Evolutionary conservation across 1,284 basidiomycete genomes (phyloP).

Genomic region (Earliella scabrosa): DNA sequence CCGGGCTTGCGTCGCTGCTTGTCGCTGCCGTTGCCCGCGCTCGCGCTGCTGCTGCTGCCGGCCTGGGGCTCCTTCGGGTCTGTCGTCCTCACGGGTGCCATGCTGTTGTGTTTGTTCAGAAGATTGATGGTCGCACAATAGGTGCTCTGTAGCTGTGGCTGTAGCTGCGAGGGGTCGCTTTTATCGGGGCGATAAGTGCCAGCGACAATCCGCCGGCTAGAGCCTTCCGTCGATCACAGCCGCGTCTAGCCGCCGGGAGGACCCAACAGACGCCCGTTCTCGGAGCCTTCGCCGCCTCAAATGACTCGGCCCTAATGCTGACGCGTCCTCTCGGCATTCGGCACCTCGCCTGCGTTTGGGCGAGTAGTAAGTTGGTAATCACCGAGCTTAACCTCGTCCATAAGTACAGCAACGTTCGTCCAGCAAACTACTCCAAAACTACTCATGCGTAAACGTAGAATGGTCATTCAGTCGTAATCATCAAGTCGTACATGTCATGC

Average conservation of each 20-base stretch:
- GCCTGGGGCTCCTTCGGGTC: conserved; percentile 18
- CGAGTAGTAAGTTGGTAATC: too few relatives aligned
- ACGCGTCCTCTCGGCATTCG: conserved; percentile 4
- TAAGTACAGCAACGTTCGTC: too few relatives aligned
- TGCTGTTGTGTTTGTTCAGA: neutral
- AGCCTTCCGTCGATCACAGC: neutral
- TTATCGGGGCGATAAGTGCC: neutral
- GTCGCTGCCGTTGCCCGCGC: conserved; percentile 15
- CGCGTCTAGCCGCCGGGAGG: too few relatives aligned
- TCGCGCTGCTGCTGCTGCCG: neutral
- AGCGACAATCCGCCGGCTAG: neutral
- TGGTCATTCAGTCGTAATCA: too few relatives aligned
- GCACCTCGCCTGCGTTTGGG: too few relatives aligned
- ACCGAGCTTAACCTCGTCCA: too few relatives aligned
- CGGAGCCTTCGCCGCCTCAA: neutral
- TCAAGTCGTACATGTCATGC: too few relatives aligned
- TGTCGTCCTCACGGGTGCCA: conserved; percentile 21
- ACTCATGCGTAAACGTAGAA: too few relatives aligned
- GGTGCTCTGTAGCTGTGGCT: too few relatives aligned
- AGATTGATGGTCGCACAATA: too few relatives aligned
- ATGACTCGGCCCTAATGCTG: conserved; percentile 1
- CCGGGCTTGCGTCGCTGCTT: conserved; percentile 47
- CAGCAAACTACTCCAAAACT: too few relatives aligned
- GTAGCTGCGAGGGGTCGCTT: neutral
- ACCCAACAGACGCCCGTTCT: neutral